Conservation (phyloP, 345 rosid genomes). For the Camelina hispida region DNA sequence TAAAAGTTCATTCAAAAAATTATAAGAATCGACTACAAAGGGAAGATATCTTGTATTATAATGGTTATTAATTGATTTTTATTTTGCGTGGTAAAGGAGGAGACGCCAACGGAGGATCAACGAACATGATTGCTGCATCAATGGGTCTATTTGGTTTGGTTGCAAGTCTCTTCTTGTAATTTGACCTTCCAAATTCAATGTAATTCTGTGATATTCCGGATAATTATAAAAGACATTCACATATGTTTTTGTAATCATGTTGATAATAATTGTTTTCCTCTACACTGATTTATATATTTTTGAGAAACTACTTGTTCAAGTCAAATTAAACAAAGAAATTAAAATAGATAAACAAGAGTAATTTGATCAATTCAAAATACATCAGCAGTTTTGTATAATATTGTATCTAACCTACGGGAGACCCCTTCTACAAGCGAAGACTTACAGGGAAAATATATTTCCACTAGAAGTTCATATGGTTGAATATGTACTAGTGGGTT, state of each 20-base stretch:
- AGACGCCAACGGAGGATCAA: conserved; percentile 34
- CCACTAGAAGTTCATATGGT: background rate
- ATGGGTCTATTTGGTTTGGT: conserved; percentile 37
- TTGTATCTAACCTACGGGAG: background rate
- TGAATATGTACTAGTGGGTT: background rate
- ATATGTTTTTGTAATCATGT: too few relatives aligned
- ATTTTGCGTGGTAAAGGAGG: conserved; percentile 18
- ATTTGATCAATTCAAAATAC: background rate
- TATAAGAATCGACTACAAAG: too few relatives aligned
- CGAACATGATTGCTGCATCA: conserved; percentile 33
- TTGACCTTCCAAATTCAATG: background rate
- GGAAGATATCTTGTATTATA: too few relatives aligned
- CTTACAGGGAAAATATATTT: background rate
- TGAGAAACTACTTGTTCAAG: background rate
- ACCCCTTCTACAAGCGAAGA: background rate
- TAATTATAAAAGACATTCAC: background rate
- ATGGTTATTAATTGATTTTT: conserved; percentile 4
- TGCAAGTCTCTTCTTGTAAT: conserved; percentile 33
- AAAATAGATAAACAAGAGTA: too few relatives aligned
- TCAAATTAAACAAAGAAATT: background rate
- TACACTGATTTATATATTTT: too few relatives aligned
- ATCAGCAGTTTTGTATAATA: background rate
- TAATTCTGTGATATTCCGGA: background rate
- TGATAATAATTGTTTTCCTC: too few relatives aligned
- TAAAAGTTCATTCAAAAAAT: too few relatives aligned